Base-by-base conservation (phyloP, 2,329 filamentous ascomycete species). In the Ascocoryne sarcoides region DNA sequence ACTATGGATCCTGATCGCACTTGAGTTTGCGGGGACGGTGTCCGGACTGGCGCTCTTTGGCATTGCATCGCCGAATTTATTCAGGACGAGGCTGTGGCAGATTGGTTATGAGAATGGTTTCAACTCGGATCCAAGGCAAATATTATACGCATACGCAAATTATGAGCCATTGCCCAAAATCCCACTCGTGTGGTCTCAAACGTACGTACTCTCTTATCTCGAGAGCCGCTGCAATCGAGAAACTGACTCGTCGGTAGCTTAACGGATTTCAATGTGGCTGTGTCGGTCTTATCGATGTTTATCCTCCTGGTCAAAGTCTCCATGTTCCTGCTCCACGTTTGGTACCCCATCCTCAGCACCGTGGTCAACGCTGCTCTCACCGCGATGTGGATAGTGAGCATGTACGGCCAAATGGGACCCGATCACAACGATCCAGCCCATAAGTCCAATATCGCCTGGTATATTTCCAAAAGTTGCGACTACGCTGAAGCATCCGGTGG, bases 271-370 rank as follows among this genome's bases (percentile, higher is more conserved):
- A 87, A 89, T 56, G 76, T 88, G 51, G 80, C 81, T 56, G 81
- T 88, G 51, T 82, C 82, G 28, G 73, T 90, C 49, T 67, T 87
- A 39, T 79, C 77, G 43, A 80, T 84, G 60, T 90, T 90, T 66
- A 70, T 87, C 58, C 72, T 86, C 46, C 71, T 89, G 32, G 67
- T 71, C 60, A 88, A 87, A 66, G 69, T 75, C 48, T 75, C 82
- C 46, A 69, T 75, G 54, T 79, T 75, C 63, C 76, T 85, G 54
- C 76, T 88, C 70, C 76, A 81, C 58, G 65, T 80, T 54, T 86
- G 78, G 69, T 76, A 70, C 50, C 84, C 84, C 4, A 58, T 84
- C 44, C 44, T 88, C 41, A 76, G 75, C 44, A 59, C 76, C 17
- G 45, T 79, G 39, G 61, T 78, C 51, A 79, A 82, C 59, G 47